Base-by-base conservation (phyloP, 345 rosid genomes). In the Hirschfeldia incana region DNA sequence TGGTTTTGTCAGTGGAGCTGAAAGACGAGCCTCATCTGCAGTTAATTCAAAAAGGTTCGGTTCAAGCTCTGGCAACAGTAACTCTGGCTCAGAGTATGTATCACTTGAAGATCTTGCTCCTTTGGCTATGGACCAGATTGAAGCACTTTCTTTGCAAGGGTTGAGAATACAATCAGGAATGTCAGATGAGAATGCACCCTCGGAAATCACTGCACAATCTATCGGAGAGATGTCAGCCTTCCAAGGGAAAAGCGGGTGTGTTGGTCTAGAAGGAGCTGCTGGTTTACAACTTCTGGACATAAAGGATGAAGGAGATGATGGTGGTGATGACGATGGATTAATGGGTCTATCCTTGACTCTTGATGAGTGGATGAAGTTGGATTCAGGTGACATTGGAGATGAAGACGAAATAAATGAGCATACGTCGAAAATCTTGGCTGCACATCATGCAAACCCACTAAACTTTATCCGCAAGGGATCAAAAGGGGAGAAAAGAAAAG, bases 41-140 rank as follows among this genome's bases (percentile, higher is more conserved):
- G 74, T 84, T 51, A 83, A 78, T 78, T 73, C 85, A 70, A 83
- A 74, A 46, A 84, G 74, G 69, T 36, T 68, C 9, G 77, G 78
- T 69, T 84, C 91, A 76, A 73, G 78, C 72, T 82, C 89, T 26
- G 80, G 79, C 72, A 67, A 57, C 69, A 64, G 33, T 63, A 89
- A 81, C 65, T 67, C 80, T 70, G 88, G 82, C 77, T 79, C 90
- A 3, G 97, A 94, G 66, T 94, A 87, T 80, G 97, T 89, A 72
- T 90, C 97, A 78, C 87, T 94, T 29, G 98, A 94, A 84, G 93
- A 94, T 80, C 92, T 94, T 67, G 98, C 98, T 76, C 98, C 97
- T 69, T 83, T 94, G 86, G 98, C 98, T 72, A 88, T 94, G 94
- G 92, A 92, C 83, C 93, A 94, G 87, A 91, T 94, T 68, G 98